These are phyloP conservation scores for Solanum sitiens DNA, from an alignment of 257 asterid species.

Conservation along the genomic window DNA sequence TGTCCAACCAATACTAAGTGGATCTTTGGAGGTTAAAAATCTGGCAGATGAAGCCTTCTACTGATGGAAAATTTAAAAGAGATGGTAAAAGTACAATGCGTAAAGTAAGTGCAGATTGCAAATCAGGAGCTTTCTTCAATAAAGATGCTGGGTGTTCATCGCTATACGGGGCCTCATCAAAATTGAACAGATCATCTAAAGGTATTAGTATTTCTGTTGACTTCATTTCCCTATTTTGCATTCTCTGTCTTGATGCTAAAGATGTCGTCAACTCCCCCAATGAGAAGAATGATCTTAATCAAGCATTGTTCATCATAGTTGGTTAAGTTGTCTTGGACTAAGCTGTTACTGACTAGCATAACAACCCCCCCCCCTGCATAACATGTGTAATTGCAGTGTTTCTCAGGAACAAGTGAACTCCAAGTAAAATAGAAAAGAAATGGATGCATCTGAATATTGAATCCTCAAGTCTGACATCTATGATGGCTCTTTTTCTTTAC, in stretches of 20 bases:
- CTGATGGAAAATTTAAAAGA: slow-evolving; percentile 16
- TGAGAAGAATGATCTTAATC: neutral
- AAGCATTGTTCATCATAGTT: neutral
- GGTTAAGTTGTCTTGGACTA: neutral
- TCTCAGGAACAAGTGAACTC: neutral
- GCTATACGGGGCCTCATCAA: slow-evolving; percentile 21
- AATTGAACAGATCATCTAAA: slow-evolving; percentile 27
- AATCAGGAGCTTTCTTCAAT: slow-evolving; percentile 36
- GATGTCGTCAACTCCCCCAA: neutral
- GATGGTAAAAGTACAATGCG: slow-evolving; percentile 30
- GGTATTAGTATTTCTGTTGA: slow-evolving; percentile 22
- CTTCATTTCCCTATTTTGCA: neutral
- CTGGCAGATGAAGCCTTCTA: neutral
- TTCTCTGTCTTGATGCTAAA: neutral
- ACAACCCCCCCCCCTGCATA: neutral
- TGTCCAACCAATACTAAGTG: neutral
- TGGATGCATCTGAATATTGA: neutral
- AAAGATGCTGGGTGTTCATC: slow-evolving; percentile 25
- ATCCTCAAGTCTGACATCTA: neutral
- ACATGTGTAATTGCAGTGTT: neutral
- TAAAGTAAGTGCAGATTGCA: slow-evolving; percentile 40
- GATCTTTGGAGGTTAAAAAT: neutral
- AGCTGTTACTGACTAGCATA: neutral
- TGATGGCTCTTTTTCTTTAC: neutral
- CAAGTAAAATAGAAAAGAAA: neutral